Evolutionary conservation across 1,284 basidiomycete genomes (phyloP).

Genomic region (Sparassis latifolia): DNA sequence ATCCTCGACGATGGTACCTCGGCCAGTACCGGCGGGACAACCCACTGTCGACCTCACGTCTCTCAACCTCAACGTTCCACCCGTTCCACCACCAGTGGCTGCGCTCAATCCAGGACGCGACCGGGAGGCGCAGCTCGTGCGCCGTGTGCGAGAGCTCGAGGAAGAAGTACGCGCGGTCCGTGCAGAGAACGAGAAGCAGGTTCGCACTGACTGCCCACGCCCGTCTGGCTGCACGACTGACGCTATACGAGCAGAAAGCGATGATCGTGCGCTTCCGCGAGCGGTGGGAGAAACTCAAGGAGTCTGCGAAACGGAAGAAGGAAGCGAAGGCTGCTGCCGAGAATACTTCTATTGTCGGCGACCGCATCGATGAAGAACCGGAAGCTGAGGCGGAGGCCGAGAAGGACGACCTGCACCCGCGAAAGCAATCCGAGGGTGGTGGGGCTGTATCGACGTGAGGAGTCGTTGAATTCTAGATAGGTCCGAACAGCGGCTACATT

Average conservation of each 20-base stretch:
- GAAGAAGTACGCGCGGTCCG: slow-evolving; percentile 62
- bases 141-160: slow-evolving; percentile 70
- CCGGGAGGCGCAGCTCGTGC: slow-evolving; percentile 61
- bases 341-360: slow-evolving; percentile 41
- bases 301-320: slow-evolving; percentile 80
- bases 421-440: background rate
- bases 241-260: slow-evolving; percentile 49
- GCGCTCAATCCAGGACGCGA: slow-evolving; percentile 43
- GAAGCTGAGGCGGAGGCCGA: slow-evolving; percentile 68
- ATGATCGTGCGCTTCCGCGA: slow-evolving; percentile 82
- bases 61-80: slow-evolving; percentile 49
- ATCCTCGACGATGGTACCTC: slow-evolving; percentile 46
- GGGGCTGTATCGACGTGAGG: no score
- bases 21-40: slow-evolving; percentile 29
- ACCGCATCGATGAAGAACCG: slow-evolving; percentile 72
- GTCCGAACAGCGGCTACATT: no score
- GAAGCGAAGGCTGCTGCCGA: slow-evolving; percentile 66
- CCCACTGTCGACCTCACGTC: slow-evolving; percentile 40
- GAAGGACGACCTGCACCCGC: slow-evolving; percentile 15
- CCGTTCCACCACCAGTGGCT: slow-evolving; percentile 41
- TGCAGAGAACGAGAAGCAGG: slow-evolving; percentile 80
- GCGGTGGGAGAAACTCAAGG: slow-evolving; percentile 84
- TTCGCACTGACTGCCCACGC: slow-evolving; percentile 27
- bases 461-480: no score
- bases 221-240: slow-evolving; percentile 1